Evolutionary conservation across 2,329 filamentous ascomycete species (phyloP).

Genomic region (Apiospora sp.): DNA sequence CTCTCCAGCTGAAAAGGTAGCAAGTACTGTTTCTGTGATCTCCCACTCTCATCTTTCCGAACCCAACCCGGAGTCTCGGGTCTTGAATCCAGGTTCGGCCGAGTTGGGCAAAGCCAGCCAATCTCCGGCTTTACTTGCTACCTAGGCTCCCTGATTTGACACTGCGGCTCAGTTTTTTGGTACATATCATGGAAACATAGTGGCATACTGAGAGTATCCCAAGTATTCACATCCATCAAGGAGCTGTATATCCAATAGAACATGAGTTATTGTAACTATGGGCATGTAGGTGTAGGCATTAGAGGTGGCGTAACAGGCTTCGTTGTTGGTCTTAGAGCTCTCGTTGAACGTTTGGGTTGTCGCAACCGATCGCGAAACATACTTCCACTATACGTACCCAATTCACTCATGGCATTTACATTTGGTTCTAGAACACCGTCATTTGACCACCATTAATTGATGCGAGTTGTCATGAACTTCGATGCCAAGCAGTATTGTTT

Average conservation of each 20-base stretch:
- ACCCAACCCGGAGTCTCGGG: neutral
- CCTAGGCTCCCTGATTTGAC: neutral
- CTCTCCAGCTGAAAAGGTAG: neutral
- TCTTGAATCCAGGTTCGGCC: conserved; percentile 2
- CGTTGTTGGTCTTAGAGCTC: too few species aligned
- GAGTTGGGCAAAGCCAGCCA: neutral
- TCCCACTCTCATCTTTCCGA: neutral
- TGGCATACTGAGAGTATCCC: too few species aligned
- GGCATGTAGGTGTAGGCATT: neutral
- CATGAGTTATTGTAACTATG: neutral
- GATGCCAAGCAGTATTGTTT: conserved; percentile 5
- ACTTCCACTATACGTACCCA: neutral
- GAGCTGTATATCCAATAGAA: too few species aligned
- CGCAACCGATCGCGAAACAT: neutral
- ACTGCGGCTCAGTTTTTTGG: too few species aligned
- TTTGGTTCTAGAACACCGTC: neutral
- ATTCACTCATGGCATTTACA: neutral
- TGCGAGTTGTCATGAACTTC: neutral
- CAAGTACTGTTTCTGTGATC: neutral
- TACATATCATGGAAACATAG: neutral
- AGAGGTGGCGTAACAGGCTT: too few species aligned
- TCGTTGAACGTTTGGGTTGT: neutral
- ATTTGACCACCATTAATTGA: neutral
- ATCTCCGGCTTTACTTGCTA: neutral
- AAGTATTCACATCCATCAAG: too few species aligned